Percentiles rank a stretch among this genome's conserved stretches.
Evolutionary conservation across 257 asterid species (phyloP).

Genomic region (Vinca minor): DNA sequence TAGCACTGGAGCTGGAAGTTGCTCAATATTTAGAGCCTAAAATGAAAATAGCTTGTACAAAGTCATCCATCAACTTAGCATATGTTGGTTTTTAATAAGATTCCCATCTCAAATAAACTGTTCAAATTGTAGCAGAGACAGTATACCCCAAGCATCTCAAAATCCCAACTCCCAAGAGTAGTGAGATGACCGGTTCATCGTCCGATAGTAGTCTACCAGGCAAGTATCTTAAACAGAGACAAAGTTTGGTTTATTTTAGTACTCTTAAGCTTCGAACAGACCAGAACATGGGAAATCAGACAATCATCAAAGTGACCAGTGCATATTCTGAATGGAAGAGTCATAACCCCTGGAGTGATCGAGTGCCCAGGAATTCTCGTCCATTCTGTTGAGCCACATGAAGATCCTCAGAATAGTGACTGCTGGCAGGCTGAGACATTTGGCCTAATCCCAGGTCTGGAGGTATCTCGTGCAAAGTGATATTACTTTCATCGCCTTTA

Average conservation of each 20-base stretch:
- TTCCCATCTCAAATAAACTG: no score
- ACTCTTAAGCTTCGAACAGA: background rate
- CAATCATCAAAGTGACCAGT: conserved; percentile 58
- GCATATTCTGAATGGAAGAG: conserved; percentile 55
- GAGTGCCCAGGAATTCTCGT: conserved; percentile 37
- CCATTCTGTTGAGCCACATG: conserved; percentile 50
- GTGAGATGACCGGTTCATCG: background rate
- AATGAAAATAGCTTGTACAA: no score
- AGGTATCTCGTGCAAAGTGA: conserved; percentile 34
- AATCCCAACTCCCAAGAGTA: no score
- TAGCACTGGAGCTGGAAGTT: no score
- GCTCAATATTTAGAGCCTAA: no score
- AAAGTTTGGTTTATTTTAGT: background rate
- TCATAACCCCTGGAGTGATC: conserved; percentile 50
- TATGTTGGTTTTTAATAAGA: no score
- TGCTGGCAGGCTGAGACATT: conserved; percentile 29
- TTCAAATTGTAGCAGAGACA: no score
- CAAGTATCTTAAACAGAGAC: conserved; percentile 5
- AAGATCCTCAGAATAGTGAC: conserved; percentile 43
- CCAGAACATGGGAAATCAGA: background rate
- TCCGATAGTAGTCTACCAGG: no score
- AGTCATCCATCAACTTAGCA: no score
- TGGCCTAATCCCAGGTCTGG: conserved; percentile 52
- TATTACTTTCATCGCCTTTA: conserved; percentile 34
- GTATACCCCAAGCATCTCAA: no score